Evolutionary conservation across 2,329 filamentous ascomycete species (phyloP).

Genomic region (Cladophialophora carrionii): DNA sequence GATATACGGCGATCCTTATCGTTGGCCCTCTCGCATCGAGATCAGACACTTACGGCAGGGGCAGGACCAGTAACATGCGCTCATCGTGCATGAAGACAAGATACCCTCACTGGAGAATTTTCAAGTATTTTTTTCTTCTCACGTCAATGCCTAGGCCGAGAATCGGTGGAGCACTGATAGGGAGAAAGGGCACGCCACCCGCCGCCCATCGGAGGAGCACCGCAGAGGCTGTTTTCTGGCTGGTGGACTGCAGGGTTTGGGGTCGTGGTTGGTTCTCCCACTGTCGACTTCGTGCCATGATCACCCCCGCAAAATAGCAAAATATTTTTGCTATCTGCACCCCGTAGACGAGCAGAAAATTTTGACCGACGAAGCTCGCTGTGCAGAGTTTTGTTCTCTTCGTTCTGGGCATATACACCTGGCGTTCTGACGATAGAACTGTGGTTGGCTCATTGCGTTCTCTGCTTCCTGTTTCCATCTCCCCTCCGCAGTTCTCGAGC

Average conservation of each 20-base stretch:
- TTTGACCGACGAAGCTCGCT: conserved; percentile 10
- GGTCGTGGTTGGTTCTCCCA: conserved; percentile 18
- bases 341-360: conserved; percentile 32
- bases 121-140: neutral
- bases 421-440: conserved; percentile 19
- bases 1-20: neutral
- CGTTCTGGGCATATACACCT: conserved; percentile 11
- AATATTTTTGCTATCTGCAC: conserved; percentile 27
- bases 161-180: conserved; percentile 1
- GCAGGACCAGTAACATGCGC: neutral
- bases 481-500: neutral
- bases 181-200: conserved; percentile 16
- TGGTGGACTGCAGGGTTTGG: conserved; percentile 14
- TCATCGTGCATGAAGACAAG: conserved; percentile 2
- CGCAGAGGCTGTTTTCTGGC: conserved; percentile 11
- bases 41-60: neutral
- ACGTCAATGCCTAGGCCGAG: neutral
- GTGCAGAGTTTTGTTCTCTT: conserved; percentile 15
- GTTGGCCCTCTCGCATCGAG: neutral
- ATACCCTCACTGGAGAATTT: neutral
- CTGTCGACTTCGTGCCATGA: conserved; percentile 10
- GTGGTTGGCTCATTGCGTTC: conserved; percentile 6
- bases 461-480: conserved; percentile 9
- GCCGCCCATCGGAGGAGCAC: conserved; percentile 17
- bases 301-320: conserved; percentile 22